Evolutionary conservation across 495 filamentous ascomycete species (phyloP).

Genomic region (Penicillium soppii): DNA sequence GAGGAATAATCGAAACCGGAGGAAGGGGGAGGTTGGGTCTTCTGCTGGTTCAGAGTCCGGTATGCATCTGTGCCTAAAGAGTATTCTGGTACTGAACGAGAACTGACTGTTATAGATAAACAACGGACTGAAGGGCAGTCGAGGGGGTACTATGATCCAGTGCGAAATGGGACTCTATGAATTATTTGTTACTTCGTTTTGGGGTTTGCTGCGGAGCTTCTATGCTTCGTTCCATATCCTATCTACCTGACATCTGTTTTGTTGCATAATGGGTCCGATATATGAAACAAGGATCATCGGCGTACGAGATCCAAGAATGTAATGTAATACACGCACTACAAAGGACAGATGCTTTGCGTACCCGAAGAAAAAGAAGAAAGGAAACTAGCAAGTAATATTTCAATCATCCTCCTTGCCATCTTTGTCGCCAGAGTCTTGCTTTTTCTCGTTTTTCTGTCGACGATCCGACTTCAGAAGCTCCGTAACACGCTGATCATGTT

Average conservation of each 20-base stretch:
- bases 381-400: background rate
- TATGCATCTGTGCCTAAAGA: constrained; percentile 14
- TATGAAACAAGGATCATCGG: background rate
- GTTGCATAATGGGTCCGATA: background rate
- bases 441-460: constrained; percentile 48
- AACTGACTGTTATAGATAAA: constrained; percentile 26
- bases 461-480: constrained; percentile 66
- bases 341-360: background rate
- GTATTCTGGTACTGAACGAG: constrained; percentile 6
- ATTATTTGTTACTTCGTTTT: background rate
- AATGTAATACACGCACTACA: background rate
- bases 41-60: constrained; percentile 19
- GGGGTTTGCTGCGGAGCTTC: background rate
- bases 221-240: background rate
- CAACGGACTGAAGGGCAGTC: constrained; percentile 21
- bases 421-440: constrained; percentile 45
- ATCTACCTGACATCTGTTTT: constrained; percentile 6
- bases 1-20: constrained; percentile 50
- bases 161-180: constrained; percentile 40
- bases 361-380: background rate
- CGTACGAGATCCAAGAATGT: background rate
- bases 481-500: constrained; percentile 70
- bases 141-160: constrained; percentile 48
- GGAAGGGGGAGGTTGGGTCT: constrained; percentile 33
- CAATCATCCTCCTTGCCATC: constrained; percentile 22